These are phyloP conservation scores for Neurospora sp. DNA, from an alignment of 495 filamentous ascomycete genomes.

Conservation along the genomic window DNA sequence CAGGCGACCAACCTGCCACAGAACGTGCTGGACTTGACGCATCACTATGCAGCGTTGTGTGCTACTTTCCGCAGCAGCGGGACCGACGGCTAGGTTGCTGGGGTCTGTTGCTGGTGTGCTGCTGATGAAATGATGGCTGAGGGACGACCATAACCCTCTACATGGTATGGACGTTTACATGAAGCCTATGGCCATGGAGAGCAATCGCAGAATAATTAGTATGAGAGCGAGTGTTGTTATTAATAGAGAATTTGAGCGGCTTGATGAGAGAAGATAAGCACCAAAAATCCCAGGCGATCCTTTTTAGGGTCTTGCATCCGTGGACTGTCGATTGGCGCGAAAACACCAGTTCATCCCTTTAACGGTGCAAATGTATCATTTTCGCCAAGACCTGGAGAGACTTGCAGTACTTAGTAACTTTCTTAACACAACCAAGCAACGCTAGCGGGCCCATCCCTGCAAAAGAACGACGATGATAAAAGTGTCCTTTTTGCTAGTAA, in stretches of 20 bases:
- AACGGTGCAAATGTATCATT: neutral
- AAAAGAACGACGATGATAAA: no score
- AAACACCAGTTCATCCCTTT: neutral
- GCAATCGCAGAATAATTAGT: neutral
- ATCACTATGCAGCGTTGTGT: conserved; percentile 90
- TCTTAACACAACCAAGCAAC: no score
- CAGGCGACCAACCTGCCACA: conserved; percentile 92
- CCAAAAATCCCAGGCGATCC: neutral
- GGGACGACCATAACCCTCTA: neutral
- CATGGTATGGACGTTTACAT: neutral
- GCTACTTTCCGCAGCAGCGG: conserved; percentile 91
- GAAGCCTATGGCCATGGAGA: neutral
- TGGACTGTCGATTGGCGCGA: neutral
- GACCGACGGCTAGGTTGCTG: conserved; percentile 58
- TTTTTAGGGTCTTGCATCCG: neutral
- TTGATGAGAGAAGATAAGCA: neutral
- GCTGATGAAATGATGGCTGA: neutral
- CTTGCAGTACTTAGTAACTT: no score
- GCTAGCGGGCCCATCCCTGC: no score
- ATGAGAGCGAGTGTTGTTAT: neutral
- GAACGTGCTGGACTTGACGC: conserved; percentile 84
- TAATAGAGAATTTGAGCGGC: neutral
- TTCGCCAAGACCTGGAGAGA: no score
- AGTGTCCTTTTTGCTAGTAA: no score
- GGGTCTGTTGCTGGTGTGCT: neutral